A percentile compares a stretch with the other conserved stretches of the same genome.
Conservation (phyloP, 805 yeast species). For the Sugiyamaella americana region DNA sequence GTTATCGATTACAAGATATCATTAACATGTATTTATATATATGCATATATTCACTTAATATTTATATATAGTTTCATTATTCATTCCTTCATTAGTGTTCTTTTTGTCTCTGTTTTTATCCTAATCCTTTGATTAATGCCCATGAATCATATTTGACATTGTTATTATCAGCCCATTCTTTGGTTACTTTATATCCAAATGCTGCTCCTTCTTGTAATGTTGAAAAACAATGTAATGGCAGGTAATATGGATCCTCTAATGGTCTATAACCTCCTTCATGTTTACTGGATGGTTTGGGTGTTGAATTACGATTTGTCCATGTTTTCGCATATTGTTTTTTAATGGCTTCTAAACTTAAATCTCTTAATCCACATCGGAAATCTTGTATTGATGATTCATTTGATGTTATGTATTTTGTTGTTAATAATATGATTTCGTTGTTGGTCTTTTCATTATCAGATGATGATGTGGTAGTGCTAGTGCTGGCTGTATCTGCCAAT, state of each 20-base stretch:
- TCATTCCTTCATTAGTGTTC: background rate
- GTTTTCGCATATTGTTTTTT: conserved; percentile 21
- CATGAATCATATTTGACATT: conserved; percentile 26
- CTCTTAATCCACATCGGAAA: conserved; percentile 26
- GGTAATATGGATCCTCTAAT: conserved; percentile 27
- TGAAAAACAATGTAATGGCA: conserved; percentile 36
- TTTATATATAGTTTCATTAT: too few species aligned
- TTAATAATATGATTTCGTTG: conserved; percentile 5
- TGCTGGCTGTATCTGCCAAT: background rate
- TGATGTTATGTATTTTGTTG: conserved; percentile 9
- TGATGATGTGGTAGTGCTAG: background rate
- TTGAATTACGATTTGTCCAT: conserved; percentile 12
- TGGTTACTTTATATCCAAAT: conserved; percentile 31
- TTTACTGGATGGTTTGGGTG: conserved; percentile 15
- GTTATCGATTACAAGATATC: too few species aligned
- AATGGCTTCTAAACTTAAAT: conserved; percentile 21
- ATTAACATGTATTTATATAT: too few species aligned
- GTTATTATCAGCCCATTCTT: conserved; percentile 34
- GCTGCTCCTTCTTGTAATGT: conserved; percentile 38
- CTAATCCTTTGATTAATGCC: conserved; percentile 21
- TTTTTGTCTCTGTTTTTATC: too few species aligned
- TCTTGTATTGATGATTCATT: conserved; percentile 24
- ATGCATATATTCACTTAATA: too few species aligned
- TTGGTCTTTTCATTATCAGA: background rate
- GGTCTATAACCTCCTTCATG: conserved; percentile 32